phyloP scores from a whole-genome alignment of 805 yeast genomes.

The Cyberlindnera maritima region DNA sequence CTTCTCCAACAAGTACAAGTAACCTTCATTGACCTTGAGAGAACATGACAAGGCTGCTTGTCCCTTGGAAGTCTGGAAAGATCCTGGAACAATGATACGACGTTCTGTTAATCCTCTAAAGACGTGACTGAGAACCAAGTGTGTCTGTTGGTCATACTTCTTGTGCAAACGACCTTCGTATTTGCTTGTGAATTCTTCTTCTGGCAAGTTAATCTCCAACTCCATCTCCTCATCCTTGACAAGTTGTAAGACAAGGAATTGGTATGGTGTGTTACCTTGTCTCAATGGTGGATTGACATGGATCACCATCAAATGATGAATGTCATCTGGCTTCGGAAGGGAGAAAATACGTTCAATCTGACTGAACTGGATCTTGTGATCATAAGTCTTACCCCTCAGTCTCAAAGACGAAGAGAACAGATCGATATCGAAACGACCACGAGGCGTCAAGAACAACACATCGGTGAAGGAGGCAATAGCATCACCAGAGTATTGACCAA shows the following conservation, averaged over 20 bases:
- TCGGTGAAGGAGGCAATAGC: constrained; percentile 92
- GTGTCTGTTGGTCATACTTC: constrained; percentile 79
- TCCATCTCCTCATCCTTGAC: constrained; percentile 88
- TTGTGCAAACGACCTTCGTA: constrained; percentile 74
- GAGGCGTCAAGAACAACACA: constrained; percentile 88
- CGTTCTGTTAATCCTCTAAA: constrained; percentile 88
- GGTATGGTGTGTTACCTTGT: constrained; percentile 97
- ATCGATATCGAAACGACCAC: constrained; percentile 98
- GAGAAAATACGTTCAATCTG: constrained; percentile 89
- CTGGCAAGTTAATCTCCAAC: constrained; percentile 81
- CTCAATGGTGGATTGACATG: constrained; percentile 97
- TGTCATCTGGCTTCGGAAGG: constrained; percentile 91
- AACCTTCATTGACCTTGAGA: constrained; percentile 92
- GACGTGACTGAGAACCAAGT: constrained; percentile 82
- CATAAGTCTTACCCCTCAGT: constrained; percentile 95
- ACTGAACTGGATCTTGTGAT: constrained; percentile 87
- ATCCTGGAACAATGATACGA: constrained; percentile 80
- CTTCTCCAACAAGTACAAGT: constrained; percentile 87
- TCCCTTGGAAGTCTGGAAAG: constrained; percentile 69
- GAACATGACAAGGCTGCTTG: constrained; percentile 91
- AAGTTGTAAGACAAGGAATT: constrained; percentile 87
- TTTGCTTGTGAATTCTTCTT: constrained; percentile 71
- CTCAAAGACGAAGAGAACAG: constrained; percentile 85
- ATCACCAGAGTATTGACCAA: constrained; percentile 92
- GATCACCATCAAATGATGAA: constrained; percentile 80